Percentiles rank a stretch among this genome's conserved stretches.
Conservation (phyloP, 208 protist genomes). For the Crithidia bombi region DNA sequence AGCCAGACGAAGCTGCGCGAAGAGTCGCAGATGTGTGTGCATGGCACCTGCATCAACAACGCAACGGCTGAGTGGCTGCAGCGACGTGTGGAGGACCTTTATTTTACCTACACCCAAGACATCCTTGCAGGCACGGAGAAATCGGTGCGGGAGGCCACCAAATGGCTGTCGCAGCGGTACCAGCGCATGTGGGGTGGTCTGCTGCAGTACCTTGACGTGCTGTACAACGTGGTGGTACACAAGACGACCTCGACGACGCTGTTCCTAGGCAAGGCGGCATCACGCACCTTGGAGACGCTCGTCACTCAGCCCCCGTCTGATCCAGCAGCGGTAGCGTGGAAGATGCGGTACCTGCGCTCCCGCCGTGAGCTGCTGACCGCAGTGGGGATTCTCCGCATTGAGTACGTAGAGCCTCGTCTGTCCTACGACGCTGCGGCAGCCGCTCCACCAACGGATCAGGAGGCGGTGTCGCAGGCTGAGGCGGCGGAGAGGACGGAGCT, state of each 20-base stretch:
- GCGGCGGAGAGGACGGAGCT: conserved; percentile 20
- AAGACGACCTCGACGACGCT: background rate
- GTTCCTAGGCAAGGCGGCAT: background rate
- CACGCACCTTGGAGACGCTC: conserved; percentile 15
- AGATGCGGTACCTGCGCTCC: conserved; percentile 54
- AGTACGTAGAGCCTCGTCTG: conserved; percentile 48
- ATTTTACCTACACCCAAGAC: conserved; percentile 49
- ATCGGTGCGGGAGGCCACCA: conserved; percentile 40
- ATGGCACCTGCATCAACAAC: conserved; percentile 72
- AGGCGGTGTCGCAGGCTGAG: background rate
- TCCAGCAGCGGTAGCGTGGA: conserved; percentile 53
- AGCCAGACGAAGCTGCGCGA: conserved; percentile 17
- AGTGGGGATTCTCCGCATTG: conserved; percentile 71
- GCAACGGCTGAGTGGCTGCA: conserved; percentile 36
- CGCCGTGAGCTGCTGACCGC: conserved; percentile 43
- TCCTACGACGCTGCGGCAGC: conserved; percentile 13
- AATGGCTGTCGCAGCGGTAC: conserved; percentile 72
- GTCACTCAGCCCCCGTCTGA: conserved; percentile 18
- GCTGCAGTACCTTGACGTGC: conserved; percentile 58
- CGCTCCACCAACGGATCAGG: background rate
- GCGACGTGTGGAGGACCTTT: conserved; percentile 44
- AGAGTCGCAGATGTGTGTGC: conserved; percentile 48
- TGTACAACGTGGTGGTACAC: conserved; percentile 38
- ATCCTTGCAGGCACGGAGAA: conserved; percentile 45
- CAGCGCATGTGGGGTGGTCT: conserved; percentile 72